phyloP scores from a whole-genome alignment of 2,329 filamentous ascomycete species.

The Ophiostoma ulmi region DNA sequence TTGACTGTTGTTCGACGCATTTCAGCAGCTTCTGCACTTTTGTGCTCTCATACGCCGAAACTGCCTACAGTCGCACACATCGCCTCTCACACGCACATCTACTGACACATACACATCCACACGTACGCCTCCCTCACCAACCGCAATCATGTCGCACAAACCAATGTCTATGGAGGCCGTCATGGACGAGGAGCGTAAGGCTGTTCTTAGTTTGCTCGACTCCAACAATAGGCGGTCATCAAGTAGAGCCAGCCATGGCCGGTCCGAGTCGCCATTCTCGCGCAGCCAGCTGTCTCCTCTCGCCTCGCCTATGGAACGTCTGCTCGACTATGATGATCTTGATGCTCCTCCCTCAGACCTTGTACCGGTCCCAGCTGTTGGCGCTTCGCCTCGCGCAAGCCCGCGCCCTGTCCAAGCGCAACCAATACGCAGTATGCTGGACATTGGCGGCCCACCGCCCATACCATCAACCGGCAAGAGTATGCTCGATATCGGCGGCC shows the following conservation, averaged over 20 bases:
- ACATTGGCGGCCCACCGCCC: constrained; percentile 45
- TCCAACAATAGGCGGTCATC: constrained; percentile 35
- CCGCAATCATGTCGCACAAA: constrained; percentile 35
- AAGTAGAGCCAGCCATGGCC: constrained; percentile 34
- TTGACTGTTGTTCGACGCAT: no score
- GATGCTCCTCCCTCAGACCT: constrained; percentile 27
- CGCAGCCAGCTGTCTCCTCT: constrained; percentile 58
- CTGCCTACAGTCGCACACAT: not conserved
- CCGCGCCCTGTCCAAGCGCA: constrained; percentile 45
- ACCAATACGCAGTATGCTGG: constrained; percentile 61
- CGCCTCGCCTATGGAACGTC: constrained; percentile 63
- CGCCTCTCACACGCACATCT: constrained; percentile 5
- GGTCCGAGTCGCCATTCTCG: constrained; percentile 51
- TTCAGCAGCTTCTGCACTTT: not conserved
- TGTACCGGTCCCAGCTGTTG: constrained; percentile 16
- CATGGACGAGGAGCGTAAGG: constrained; percentile 70
- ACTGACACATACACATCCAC: not conserved
- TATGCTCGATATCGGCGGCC: constrained; percentile 48
- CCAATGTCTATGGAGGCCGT: constrained; percentile 72
- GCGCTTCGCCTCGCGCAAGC: constrained; percentile 27
- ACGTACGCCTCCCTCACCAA: not conserved
- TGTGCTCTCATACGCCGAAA: not conserved
- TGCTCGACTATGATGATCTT: constrained; percentile 51
- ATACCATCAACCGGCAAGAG: constrained; percentile 41
- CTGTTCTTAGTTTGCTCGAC: constrained; percentile 66